These are phyloP conservation scores for Botrytis paeoniae DNA, from an alignment of 2,329 filamentous ascomycete genomes.

Conservation along the genomic window DNA sequence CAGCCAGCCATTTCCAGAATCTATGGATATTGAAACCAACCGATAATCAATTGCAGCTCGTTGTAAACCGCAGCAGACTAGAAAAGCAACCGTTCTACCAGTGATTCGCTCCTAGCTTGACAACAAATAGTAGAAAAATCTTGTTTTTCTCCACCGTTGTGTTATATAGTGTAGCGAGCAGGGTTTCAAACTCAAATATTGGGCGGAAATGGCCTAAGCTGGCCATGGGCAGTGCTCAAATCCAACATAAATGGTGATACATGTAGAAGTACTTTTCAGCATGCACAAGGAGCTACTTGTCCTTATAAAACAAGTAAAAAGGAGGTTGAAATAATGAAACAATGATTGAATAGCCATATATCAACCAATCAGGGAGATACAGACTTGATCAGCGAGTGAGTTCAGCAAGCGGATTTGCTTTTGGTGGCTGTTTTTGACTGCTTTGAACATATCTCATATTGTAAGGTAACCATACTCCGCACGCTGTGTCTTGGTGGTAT, in stretches of 20 bases:
- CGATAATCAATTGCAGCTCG: not conserved
- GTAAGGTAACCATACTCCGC: not conserved
- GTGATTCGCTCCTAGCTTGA: not conserved
- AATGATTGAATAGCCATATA: not conserved
- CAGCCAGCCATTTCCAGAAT: not conserved
- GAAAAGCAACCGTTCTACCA: not conserved
- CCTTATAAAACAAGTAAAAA: not conserved
- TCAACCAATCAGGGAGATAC: not conserved
- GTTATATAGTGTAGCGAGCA: not conserved
- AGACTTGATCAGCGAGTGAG: not conserved
- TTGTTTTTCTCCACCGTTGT: not conserved
- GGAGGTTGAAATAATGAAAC: not conserved
- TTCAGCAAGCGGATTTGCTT: not conserved
- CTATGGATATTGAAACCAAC: not conserved
- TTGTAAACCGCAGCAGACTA: not conserved
- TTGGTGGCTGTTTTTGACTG: not conserved
- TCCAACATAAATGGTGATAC: not conserved
- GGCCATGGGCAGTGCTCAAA: not conserved
- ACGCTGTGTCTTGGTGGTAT: not conserved
- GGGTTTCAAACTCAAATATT: not conserved
- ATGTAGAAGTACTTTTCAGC: not conserved
- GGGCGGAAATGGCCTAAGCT: not conserved
- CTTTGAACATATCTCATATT: not conserved
- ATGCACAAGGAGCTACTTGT: not conserved
- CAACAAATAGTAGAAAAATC: not conserved